Evolutionary conservation across 2,329 filamentous ascomycete species (phyloP).

Genomic region (Drechmeria coniospora): DNA sequence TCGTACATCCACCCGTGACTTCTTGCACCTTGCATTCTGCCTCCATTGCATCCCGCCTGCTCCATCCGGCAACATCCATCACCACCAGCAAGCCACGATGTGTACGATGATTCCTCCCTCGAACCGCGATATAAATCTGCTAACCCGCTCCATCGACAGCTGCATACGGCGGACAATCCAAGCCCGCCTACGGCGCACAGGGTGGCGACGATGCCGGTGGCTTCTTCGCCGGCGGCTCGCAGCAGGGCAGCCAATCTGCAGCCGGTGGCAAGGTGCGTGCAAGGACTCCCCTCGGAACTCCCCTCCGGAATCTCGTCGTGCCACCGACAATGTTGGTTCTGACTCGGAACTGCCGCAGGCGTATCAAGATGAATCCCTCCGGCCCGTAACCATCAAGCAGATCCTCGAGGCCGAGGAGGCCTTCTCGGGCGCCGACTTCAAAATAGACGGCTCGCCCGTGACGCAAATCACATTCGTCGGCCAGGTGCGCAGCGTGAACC

Average conservation of each 20-base stretch:
- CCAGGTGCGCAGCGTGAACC: slow-evolving; percentile 73
- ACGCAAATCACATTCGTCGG: slow-evolving; percentile 69
- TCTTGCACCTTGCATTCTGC: slow-evolving; percentile 2
- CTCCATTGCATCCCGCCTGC: no score
- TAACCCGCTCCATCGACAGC: no score
- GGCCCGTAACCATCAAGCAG: slow-evolving; percentile 92
- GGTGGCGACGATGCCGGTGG: slow-evolving; percentile 47
- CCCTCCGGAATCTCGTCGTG: no score
- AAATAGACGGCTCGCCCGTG: slow-evolving; percentile 62
- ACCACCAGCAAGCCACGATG: slow-evolving; percentile 11
- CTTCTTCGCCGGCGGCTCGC: slow-evolving; percentile 44
- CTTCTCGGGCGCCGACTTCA: slow-evolving; percentile 59
- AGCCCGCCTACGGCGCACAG: slow-evolving; percentile 32
- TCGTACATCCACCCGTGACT: no score
- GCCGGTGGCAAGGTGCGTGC: slow-evolving; percentile 26
- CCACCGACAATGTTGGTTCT: no score
- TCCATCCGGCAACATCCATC: no score
- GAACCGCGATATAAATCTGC: no score
- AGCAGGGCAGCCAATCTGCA: slow-evolving; percentile 38
- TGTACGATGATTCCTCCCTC: no score
- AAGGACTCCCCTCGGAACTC: background rate
- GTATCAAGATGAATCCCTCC: slow-evolving; percentile 70
- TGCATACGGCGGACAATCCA: slow-evolving; percentile 34
- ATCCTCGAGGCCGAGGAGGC: slow-evolving; percentile 68
- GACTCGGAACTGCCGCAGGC: slow-evolving; percentile 19